phyloP scores from a whole-genome alignment of 1,284 basidiomycete species.

The Tilletia setariae region DNA sequence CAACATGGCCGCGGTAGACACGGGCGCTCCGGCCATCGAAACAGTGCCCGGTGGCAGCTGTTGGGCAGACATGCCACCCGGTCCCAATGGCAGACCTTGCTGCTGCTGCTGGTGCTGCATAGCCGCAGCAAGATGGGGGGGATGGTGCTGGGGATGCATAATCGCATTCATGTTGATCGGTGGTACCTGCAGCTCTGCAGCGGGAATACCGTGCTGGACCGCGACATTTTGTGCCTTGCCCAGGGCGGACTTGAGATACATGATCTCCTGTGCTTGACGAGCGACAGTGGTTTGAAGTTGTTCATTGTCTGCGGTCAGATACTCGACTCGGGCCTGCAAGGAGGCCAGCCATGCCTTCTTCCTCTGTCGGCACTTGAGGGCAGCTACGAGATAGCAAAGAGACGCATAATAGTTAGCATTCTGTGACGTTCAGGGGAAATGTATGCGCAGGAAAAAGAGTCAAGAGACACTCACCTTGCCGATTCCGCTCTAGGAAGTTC shows the following conservation, averaged over 20 bases:
- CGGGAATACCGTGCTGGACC: conserved; percentile 7
- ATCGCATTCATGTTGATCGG: conserved; percentile 15
- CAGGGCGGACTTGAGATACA: conserved; percentile 48
- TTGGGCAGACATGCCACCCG: neutral
- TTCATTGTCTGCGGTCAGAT: conserved; percentile 84
- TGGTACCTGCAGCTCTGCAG: neutral
- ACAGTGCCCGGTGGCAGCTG: neutral
- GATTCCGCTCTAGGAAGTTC: conserved; percentile 51
- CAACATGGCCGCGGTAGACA: neutral
- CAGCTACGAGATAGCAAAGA: conserved; percentile 63
- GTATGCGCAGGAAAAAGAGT: neutral
- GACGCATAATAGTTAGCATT: conserved; percentile 15
- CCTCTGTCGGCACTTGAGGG: conserved; percentile 94
- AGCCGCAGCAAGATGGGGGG: neutral
- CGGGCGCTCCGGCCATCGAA: neutral
- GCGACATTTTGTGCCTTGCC: conserved; percentile 31
- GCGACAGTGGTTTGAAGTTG: conserved; percentile 66
- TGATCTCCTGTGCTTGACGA: conserved; percentile 60
- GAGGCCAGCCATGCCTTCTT: conserved; percentile 96
- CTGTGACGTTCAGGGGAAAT: neutral
- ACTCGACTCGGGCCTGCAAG: conserved; percentile 89
- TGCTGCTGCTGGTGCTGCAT: conserved; percentile 1
- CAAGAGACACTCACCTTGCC: conserved; percentile 26
- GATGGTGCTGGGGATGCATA: neutral
- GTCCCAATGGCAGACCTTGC: neutral